Conservation (phyloP, 257 asterid species). For the Solanum bulbocastanum region DNA sequence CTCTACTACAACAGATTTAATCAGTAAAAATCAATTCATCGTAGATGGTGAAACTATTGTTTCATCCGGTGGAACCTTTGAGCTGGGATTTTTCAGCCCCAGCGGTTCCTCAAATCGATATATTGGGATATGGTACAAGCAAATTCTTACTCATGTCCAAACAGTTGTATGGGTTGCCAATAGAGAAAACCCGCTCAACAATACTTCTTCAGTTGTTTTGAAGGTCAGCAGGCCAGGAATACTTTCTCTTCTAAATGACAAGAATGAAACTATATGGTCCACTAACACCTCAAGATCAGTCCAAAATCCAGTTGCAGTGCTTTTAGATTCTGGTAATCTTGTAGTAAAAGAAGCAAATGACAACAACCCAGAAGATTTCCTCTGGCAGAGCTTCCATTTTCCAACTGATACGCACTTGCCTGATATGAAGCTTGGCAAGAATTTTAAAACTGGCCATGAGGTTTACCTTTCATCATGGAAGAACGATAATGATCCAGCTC, state of each 20-base stretch:
- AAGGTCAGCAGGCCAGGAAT: not conserved
- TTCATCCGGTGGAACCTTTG: not conserved
- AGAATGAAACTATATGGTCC: not conserved
- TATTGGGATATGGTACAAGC: not conserved
- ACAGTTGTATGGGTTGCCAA: not conserved
- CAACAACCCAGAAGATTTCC: not conserved
- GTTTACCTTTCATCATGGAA: not conserved
- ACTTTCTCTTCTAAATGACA: not conserved
- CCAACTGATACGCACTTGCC: conserved; percentile 15
- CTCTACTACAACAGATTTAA: not conserved
- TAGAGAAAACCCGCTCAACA: not conserved
- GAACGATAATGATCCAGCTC: not conserved
- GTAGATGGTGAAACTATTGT: not conserved
- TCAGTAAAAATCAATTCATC: not conserved
- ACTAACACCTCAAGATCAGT: not conserved
- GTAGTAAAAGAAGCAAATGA: not conserved
- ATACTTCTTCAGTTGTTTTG: not conserved
- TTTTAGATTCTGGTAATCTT: not conserved
- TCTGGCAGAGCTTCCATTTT: conserved; percentile 21
- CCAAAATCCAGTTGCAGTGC: not conserved
- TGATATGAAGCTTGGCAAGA: conserved; percentile 16
- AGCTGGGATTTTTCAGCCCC: not conserved
- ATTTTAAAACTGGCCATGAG: conserved; percentile 1
- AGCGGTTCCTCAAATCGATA: not conserved
- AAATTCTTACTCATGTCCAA: not conserved